phyloP scores from a whole-genome alignment of 2,329 filamentous ascomycete species.

The Arthrobotrys sinensis region DNA sequence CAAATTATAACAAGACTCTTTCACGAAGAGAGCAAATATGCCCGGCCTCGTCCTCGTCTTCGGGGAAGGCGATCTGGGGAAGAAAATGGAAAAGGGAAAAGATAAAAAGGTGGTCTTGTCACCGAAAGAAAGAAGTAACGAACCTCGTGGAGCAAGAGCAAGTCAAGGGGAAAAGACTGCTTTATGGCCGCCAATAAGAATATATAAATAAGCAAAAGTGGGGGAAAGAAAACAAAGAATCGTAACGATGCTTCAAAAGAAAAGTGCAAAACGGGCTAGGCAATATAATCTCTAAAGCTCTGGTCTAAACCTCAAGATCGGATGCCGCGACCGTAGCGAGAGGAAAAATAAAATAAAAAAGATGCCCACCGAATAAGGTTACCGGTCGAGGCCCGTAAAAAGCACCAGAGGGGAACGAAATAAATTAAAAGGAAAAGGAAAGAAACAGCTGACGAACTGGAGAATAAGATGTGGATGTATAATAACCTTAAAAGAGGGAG shows the following conservation, averaged over 20 bases:
- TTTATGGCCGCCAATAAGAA: conserved; percentile 53
- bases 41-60: conserved; percentile 26
- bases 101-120: conserved; percentile 4
- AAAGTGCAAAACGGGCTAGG: conserved; percentile 47
- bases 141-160: conserved; percentile 47
- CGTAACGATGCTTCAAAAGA: conserved; percentile 61
- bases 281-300: conserved; percentile 47
- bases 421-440: conserved; percentile 22
- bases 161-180: conserved; percentile 38
- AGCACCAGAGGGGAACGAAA: conserved; percentile 33
- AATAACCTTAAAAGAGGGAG: conserved; percentile 36
- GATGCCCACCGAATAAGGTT: conserved; percentile 55
- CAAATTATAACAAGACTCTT: conserved; percentile 38
- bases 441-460: conserved; percentile 25
- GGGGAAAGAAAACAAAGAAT: conserved; percentile 48
- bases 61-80: conserved; percentile 20
- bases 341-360: conserved; percentile 37
- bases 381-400: conserved; percentile 8
- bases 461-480: conserved; percentile 37
- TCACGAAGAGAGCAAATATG: neutral
- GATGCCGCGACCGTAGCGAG: conserved; percentile 60
- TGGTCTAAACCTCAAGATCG: conserved; percentile 57
- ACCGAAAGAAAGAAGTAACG: conserved; percentile 29
- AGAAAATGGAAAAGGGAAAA: conserved; percentile 17
- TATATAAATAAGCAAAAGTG: conserved; percentile 59